Conservation (phyloP, 2,329 filamentous ascomycete genomes). For the Colletotrichum gloeosporioides region DNA sequence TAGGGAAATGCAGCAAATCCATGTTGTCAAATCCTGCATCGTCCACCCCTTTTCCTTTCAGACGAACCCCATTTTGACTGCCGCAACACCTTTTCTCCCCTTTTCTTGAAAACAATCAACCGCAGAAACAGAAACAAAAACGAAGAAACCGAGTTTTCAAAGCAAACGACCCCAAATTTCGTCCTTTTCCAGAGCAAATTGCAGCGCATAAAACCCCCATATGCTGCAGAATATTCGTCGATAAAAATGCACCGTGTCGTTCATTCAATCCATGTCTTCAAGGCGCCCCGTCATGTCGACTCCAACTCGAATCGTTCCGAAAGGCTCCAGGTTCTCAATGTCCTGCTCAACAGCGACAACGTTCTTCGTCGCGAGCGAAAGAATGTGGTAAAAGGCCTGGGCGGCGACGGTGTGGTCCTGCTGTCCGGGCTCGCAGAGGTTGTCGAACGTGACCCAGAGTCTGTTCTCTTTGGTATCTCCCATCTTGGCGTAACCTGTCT, state of each 20-base stretch:
- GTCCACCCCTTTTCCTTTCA: not conserved
- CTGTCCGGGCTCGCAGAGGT: constrained; percentile 65
- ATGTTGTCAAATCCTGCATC: not conserved
- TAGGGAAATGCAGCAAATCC: not conserved
- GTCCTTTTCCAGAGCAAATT: not conserved
- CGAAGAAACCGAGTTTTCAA: not conserved
- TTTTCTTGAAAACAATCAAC: not conserved
- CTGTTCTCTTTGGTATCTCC: constrained; percentile 34
- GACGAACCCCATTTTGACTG: not conserved
- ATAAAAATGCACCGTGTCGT: not conserved
- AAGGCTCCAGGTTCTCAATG: constrained; percentile 40
- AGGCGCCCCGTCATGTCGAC: constrained; percentile 4
- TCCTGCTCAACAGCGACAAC: constrained; percentile 68
- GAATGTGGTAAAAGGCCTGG: constrained; percentile 77
- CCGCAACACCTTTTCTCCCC: not conserved
- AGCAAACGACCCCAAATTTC: not conserved
- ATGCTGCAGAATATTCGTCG: not conserved
- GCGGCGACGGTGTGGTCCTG: constrained; percentile 68
- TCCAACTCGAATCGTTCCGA: constrained; percentile 54
- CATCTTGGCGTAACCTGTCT: constrained; percentile 32
- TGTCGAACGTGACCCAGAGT: constrained; percentile 68
- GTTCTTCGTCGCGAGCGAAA: constrained; percentile 72
- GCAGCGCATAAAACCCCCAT: not conserved
- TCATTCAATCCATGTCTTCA: not conserved
- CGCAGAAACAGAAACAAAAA: not conserved